Base-by-base conservation (phyloP, 2,329 filamentous ascomycete genomes). In the Escovopsis weberi region DNA sequence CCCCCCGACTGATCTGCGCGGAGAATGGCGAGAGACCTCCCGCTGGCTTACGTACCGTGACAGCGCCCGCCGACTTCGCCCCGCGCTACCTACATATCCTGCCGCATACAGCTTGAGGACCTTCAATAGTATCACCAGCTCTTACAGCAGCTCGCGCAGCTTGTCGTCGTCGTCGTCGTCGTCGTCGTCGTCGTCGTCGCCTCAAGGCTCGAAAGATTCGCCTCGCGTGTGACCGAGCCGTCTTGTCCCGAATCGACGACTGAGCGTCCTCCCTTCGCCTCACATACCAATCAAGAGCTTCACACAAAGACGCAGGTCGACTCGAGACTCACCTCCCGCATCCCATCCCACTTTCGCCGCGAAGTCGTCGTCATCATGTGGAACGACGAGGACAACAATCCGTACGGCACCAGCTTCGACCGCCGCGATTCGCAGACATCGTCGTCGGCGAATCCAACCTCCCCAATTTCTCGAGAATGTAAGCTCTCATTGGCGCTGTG, bases 311-410 rank as follows among this genome's bases (percentile, higher is more conserved):
- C 28, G 28, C 28, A 32, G 11, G 11, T 9, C 28, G 28, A 6
- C 28, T 9, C 28, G 8, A 9, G 28, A 32, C 15, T 9, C 28
- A 32, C 28, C 28, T 32, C 18, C 35, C 6, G 12, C 18, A 37
- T 7, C 6, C 35, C 18, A 26, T 23, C 23, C 6, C 18, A 7
- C n/a, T 23, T 11, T 6, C 11, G 18, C 12, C n/a, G 11, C 36
- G 9, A 41, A 33, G 23, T 43, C 34, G 43, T 40, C 38, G 44
- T 40, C 55, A 54, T 37, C 42, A 96, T 96, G 89, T 96, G 89
- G 89, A 93, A 95, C 73, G 88, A 96, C 70, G 89, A 96, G 67
- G 59, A 96, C 59, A 96, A 96, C 66, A 96, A 96, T 61, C 89
- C 89, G 5, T 95, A 96, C 58, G 88, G 87, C 50, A 77, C 71